phyloP scores from a whole-genome alignment of 306 rosid species.

The Cucurbita pepo region DNA sequence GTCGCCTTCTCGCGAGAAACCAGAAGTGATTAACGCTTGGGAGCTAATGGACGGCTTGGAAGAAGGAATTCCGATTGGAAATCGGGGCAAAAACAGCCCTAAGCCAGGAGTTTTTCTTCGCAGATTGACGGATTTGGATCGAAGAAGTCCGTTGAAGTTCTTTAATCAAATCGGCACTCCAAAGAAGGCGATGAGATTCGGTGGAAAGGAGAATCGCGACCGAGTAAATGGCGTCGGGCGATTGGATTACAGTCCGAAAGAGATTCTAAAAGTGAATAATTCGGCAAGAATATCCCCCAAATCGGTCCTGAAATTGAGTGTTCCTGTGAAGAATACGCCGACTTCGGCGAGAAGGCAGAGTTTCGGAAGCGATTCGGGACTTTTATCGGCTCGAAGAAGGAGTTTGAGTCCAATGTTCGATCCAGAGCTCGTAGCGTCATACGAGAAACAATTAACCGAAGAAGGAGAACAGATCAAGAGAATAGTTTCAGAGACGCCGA shows the following conservation, averaged over 20 bases:
- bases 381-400: conserved; percentile 9
- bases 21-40: conserved; percentile 76
- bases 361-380: conserved; percentile 28
- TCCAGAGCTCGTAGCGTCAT: conserved; percentile 55
- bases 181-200: conserved; percentile 21
- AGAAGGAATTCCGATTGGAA: conserved; percentile 45
- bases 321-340: conserved; percentile 43
- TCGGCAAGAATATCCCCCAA: conserved; percentile 22
- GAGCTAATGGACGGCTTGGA: conserved; percentile 96
- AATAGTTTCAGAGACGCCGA: conserved; percentile 46
- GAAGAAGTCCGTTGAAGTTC: conserved; percentile 57
- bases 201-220: conserved; percentile 65
- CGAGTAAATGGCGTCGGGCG: conserved; percentile 24
- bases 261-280: conserved; percentile 21
- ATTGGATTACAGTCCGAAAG: conserved; percentile 58
- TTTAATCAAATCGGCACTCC: conserved; percentile 67
- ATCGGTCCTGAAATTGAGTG: conserved; percentile 21
- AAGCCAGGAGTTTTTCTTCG: conserved; percentile 45
- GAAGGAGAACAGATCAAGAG: conserved; percentile 81
- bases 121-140: conserved; percentile 38
- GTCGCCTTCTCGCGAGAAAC: conserved; percentile 23
- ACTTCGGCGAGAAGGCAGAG: conserved; percentile 21
- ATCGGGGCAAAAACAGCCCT: conserved; percentile 49
- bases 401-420: conserved; percentile 64
- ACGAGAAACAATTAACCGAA: conserved; percentile 49